Evolutionary conservation across 139 green algal species (phyloP), one percentile per base, ranked within the genome.

Genomic region (Nannochloris sp.): DNA sequence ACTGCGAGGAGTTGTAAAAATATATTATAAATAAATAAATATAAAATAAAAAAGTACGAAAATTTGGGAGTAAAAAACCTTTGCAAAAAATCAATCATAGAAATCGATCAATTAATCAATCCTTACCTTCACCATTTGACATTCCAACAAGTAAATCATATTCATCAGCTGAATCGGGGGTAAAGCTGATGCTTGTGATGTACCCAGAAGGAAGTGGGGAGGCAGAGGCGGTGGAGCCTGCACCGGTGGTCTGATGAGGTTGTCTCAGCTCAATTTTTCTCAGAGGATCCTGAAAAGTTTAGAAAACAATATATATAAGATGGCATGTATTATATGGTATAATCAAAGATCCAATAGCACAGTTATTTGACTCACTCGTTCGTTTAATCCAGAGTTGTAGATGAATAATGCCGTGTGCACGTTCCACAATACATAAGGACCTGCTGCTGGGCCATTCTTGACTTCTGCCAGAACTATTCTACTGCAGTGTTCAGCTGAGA

Each of bases 91-190:
- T 51, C 19, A 51, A 19, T 51, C 42, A 27, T 6, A 8, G 19
- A 19, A 51, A 19, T 51, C n/a, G n/a, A n/a, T n/a, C n/a, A n/a
- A n/a, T n/a, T n/a, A n/a, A n/a, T n/a, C n/a, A n/a, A n/a, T n/a
- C n/a, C 7, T 38, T 64, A 48, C 56, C 56, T 64, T 64, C 56
- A 24, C 56, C 56, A 1, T n/a, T 38, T 15, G 56, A 64, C 15
- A 64, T 38, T 24, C 19, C 56, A 55, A 57, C 56, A 31, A 64
- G 56, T 25, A 64, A 32, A 24, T 23, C 23, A 30, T 54, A 24
- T 30, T 57, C 56, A 64, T 64, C 56, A 7, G 46, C 4, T 0
- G 19, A 25, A 38, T 55, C 56, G 19, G 56, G 13, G 14, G 56
- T 48, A 29, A 32, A 64, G 56, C 29, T 9, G 24, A 64, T 31